Evolutionary conservation across 2,329 filamentous ascomycete species (phyloP).

Genomic region (Drechslerella stenobrocha): DNA sequence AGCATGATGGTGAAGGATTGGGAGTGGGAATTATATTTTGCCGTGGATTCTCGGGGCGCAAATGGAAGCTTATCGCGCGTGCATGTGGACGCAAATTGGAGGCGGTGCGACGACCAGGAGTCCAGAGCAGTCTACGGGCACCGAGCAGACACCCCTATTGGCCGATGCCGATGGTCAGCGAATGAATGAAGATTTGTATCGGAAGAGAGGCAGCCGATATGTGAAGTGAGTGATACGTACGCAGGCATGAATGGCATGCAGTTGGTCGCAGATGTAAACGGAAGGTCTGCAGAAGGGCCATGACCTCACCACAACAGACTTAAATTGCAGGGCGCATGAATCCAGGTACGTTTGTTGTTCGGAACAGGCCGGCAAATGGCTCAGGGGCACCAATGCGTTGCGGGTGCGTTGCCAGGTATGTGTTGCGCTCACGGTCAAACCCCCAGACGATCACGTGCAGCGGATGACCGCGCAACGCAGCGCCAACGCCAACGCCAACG

Average conservation of each 20-base stretch:
- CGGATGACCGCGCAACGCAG: not conserved
- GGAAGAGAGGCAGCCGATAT: slow-evolving; percentile 2
- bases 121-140: not conserved
- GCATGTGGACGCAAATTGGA: slow-evolving; percentile 13
- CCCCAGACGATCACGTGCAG: not conserved
- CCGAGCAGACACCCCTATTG: slow-evolving; percentile 2
- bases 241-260: slow-evolving; percentile 1
- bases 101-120: slow-evolving; percentile 14
- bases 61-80: slow-evolving; percentile 24
- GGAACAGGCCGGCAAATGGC: not conserved
- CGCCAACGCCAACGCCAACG: not conserved
- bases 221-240: slow-evolving; percentile 4
- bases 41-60: slow-evolving; percentile 25
- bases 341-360: not conserved
- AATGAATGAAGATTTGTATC: slow-evolving; percentile 5
- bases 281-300: not conserved
- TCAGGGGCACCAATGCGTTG: not conserved
- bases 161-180: slow-evolving; percentile 5
- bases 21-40: slow-evolving; percentile 24
- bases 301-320: slow-evolving; percentile 3
- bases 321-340: slow-evolving; percentile 2
- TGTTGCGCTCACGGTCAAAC: not conserved
- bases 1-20: slow-evolving; percentile 35
- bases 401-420: not conserved
- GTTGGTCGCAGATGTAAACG: slow-evolving; percentile 22